A percentile compares a stretch with the other conserved stretches of the same genome.
phyloP scores from a whole-genome alignment of 2,329 filamentous ascomycete species.

The Nemania sp. region DNA sequence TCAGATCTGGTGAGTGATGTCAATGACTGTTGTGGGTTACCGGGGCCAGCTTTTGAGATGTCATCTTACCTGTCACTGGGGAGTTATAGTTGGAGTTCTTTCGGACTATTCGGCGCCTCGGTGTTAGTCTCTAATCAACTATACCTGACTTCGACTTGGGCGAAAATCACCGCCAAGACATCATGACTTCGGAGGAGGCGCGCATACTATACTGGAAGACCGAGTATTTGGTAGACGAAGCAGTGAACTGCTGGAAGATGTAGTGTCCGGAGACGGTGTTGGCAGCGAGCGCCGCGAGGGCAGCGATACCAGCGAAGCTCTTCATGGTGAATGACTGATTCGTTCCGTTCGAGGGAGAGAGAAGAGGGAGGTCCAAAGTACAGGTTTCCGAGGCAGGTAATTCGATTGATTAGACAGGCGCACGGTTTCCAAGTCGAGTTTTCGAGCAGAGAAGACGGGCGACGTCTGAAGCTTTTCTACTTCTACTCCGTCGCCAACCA shows the following conservation, averaged over 20 bases:
- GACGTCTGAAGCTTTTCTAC: constrained; percentile 18
- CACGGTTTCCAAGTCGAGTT: neutral
- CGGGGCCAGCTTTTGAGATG: too few relatives aligned
- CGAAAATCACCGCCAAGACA: neutral
- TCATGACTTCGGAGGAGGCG: neutral
- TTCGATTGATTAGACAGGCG: neutral
- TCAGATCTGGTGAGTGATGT: constrained; percentile 40
- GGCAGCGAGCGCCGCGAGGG: constrained; percentile 40
- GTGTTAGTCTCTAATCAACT: neutral
- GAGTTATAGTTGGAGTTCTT: constrained; percentile 55
- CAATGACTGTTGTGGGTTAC: neutral
- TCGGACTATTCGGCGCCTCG: constrained; percentile 40
- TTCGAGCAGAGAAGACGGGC: neutral
- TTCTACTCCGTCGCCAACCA: neutral
- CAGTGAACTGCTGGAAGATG: constrained; percentile 47
- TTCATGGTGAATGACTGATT: constrained; percentile 37
- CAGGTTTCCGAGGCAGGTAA: neutral
- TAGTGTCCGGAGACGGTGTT: constrained; percentile 46
- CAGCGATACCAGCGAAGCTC: constrained; percentile 37
- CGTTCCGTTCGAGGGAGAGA: neutral
- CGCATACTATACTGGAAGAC: constrained; percentile 44
- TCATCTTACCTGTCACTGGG: constrained; percentile 45
- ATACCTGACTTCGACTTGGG: neutral
- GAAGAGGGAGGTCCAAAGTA: neutral
- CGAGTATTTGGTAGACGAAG: constrained; percentile 41